Percentiles rank a stretch among this genome's conserved stretches.
These are phyloP conservation scores for Rhynchosporium graminicola DNA, from an alignment of 2,329 filamentous ascomycete genomes.

Conservation along the genomic window DNA sequence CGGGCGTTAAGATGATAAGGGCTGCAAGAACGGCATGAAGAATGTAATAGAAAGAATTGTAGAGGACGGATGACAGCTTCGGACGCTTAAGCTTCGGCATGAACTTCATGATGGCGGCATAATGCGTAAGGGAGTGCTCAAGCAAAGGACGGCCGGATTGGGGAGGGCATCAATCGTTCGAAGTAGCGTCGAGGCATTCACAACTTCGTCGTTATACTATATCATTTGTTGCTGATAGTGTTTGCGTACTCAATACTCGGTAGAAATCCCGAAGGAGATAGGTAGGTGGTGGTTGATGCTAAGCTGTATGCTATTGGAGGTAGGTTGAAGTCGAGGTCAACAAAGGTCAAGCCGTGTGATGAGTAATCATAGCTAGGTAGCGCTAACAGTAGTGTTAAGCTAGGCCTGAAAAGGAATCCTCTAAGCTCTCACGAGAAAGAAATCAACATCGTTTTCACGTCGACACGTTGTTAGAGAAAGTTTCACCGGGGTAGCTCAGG, in stretches of 20 bases:
- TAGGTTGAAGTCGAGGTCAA: neutral
- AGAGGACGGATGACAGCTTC: conserved; percentile 72
- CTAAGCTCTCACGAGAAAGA: too few relatives aligned
- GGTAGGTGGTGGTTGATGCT: conserved; percentile 3
- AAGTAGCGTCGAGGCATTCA: too few relatives aligned
- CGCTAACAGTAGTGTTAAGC: too few relatives aligned
- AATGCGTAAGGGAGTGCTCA: conserved; percentile 6
- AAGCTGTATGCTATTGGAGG: conserved; percentile 4
- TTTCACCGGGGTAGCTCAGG: neutral
- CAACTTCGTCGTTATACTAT: neutral
- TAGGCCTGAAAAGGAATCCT: neutral
- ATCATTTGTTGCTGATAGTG: neutral
- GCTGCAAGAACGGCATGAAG: conserved; percentile 72
- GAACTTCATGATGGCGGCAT: conserved; percentile 33
- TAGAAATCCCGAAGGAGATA: neutral
- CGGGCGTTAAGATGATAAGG: conserved; percentile 77
- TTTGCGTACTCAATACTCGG: conserved; percentile 10
- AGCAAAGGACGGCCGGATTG: neutral
- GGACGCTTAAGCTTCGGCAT: conserved; percentile 16
- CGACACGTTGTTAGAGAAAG: neutral
- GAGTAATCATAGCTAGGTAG: conserved; percentile 1
- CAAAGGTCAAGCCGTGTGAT: neutral
- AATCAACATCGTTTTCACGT: neutral
- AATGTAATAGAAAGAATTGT: conserved; percentile 74
- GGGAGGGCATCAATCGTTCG: conserved; percentile 3